Evolutionary conservation across 208 protist species (phyloP).

Genomic region (Leptomonas seymouri): DNA sequence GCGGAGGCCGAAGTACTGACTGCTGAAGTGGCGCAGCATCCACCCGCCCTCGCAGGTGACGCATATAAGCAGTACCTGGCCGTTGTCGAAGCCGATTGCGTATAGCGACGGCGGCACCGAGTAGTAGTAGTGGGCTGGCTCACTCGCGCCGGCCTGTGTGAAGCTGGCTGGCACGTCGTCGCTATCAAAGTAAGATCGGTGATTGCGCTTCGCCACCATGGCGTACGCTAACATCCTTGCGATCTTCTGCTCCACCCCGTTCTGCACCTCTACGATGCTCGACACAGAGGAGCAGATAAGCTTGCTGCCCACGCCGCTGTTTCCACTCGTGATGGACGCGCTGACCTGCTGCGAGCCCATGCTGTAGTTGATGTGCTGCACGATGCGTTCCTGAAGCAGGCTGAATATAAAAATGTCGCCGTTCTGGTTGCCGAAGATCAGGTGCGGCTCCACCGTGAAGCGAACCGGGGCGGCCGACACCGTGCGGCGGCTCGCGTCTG

Average conservation of each 20-base stretch:
- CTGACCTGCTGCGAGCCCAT: slow-evolving; percentile 26
- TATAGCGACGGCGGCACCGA: slow-evolving; percentile 63
- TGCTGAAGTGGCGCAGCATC: slow-evolving; percentile 58
- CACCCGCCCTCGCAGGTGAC: slow-evolving; percentile 63
- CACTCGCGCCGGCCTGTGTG: background rate
- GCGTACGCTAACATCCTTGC: slow-evolving; percentile 48
- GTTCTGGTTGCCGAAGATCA: slow-evolving; percentile 87
- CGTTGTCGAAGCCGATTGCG: slow-evolving; percentile 80
- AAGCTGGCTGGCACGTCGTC: slow-evolving; percentile 21
- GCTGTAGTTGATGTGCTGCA: slow-evolving; percentile 81
- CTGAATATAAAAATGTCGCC: slow-evolving; percentile 80
- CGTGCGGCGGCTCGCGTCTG: slow-evolving; percentile 68
- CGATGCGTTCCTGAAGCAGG: slow-evolving; percentile 62
- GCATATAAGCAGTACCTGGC: slow-evolving; percentile 68
- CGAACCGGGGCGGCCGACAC: slow-evolving; percentile 74
- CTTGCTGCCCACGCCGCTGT: slow-evolving; percentile 37
- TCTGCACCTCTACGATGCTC: slow-evolving; percentile 75
- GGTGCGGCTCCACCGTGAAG: slow-evolving; percentile 79
- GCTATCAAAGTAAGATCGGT: slow-evolving; percentile 8
- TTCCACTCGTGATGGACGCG: slow-evolving; percentile 20
- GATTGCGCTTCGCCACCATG: slow-evolving; percentile 43
- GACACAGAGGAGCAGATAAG: slow-evolving; percentile 68
- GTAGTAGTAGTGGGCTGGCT: slow-evolving; percentile 39
- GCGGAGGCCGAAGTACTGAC: slow-evolving; percentile 42
- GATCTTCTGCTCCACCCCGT: slow-evolving; percentile 69